Evolutionary conservation across 129 eudicot species (phyloP).

Genomic region (Chrysanthemum seticuspe): DNA sequence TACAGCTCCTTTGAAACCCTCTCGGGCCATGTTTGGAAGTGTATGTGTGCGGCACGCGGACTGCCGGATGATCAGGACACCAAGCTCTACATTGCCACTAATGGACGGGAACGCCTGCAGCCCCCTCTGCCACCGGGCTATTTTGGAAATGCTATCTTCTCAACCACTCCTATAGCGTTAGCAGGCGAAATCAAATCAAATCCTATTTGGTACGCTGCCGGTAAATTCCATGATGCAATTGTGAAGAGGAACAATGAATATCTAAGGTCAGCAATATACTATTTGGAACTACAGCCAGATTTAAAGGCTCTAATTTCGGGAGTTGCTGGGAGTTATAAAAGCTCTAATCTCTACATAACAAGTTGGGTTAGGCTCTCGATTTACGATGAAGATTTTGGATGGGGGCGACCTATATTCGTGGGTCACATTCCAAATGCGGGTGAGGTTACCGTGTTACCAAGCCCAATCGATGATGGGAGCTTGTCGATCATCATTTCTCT

Average conservation of each 20-base stretch:
- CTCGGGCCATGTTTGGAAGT: conserved; percentile 3
- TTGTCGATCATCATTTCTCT: neutral
- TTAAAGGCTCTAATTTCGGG: neutral
- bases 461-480: neutral
- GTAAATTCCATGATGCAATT: neutral
- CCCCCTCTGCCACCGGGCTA: neutral
- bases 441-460: neutral
- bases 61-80: neutral
- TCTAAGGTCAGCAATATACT: neutral
- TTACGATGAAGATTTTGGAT: neutral
- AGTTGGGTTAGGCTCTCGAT: neutral
- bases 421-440: neutral
- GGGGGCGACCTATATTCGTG: neutral
- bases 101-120: neutral
- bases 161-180: neutral
- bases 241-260: neutral
- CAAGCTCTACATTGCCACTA: neutral
- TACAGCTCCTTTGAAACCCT: neutral
- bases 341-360: neutral
- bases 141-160: neutral
- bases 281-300: neutral
- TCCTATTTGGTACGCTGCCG: neutral
- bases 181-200: neutral
- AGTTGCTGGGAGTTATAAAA: neutral
- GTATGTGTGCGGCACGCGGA: neutral